Conservation (phyloP, 2,329 filamentous ascomycete genomes). For the Parascedosporium putredinis region DNA sequence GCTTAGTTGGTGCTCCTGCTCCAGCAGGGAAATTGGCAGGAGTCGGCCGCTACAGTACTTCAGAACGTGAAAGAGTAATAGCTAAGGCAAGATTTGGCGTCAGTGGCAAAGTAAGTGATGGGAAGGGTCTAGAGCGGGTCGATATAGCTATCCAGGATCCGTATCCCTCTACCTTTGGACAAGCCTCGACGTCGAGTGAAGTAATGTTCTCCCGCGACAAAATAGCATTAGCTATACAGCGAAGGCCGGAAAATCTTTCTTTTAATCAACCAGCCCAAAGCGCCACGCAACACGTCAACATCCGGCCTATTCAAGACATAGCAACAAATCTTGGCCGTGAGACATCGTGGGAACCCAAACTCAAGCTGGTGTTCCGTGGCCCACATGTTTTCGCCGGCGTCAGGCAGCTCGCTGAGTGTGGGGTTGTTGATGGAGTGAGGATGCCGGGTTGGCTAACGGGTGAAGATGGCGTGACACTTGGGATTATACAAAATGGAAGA, state of each 20-base stretch:
- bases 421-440: slow-evolving; percentile 61
- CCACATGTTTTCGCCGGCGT: slow-evolving; percentile 73
- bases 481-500: slow-evolving; percentile 56
- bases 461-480: slow-evolving; percentile 68
- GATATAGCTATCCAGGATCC: slow-evolving; percentile 50
- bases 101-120: slow-evolving; percentile 43
- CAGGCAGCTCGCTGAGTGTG: slow-evolving; percentile 64
- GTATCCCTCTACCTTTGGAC: slow-evolving; percentile 30
- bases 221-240: too few species aligned
- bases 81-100: slow-evolving; percentile 63
- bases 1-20: too few species aligned
- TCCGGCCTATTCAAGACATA: too few species aligned
- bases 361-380: slow-evolving; percentile 62
- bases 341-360: slow-evolving; percentile 23
- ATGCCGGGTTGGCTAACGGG: slow-evolving; percentile 92
- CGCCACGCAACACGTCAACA: too few species aligned
- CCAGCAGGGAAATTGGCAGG: too few species aligned
- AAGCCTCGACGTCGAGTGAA: slow-evolving; percentile 15
- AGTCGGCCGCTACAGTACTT: too few species aligned
- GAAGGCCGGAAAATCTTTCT: too few species aligned
- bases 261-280: too few species aligned
- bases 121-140: slow-evolving; percentile 50
- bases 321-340: too few species aligned
- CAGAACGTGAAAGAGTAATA: slow-evolving; percentile 49
- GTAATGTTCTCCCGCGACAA: too few species aligned